These are phyloP conservation scores for Xylaria multiplex DNA, from an alignment of 2,329 filamentous ascomycete species.

Conservation along the genomic window DNA sequence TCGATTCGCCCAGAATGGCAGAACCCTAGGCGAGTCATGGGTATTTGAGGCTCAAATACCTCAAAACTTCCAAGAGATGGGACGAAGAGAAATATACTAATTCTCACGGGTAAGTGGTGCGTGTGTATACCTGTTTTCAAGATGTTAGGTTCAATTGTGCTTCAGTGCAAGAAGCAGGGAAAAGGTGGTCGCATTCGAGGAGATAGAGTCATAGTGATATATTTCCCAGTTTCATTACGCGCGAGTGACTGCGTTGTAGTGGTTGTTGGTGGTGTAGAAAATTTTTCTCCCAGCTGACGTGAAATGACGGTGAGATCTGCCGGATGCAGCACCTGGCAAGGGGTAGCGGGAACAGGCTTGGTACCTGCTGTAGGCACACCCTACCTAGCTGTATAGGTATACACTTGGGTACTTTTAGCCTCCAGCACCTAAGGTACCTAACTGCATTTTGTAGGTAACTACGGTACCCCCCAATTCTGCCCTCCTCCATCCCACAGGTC, in stretches of 20 bases:
- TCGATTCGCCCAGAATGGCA: background rate
- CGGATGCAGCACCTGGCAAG: background rate
- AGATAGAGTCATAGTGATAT: too few relatives aligned
- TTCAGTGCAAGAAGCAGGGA: background rate
- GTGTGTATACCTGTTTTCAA: too few relatives aligned
- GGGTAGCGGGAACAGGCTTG: background rate
- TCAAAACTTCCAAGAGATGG: too few relatives aligned
- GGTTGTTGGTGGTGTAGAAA: conserved; percentile 2
- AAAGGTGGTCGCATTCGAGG: background rate
- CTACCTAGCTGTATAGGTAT: background rate
- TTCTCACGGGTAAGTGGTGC: too few relatives aligned
- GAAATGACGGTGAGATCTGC: conserved; percentile 35
- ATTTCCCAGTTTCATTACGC: background rate
- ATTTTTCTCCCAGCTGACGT: conserved; percentile 29
- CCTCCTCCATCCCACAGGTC: too few relatives aligned
- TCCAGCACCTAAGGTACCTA: too few relatives aligned
- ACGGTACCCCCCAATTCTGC: too few relatives aligned
- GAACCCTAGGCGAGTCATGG: background rate
- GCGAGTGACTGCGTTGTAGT: conserved; percentile 5
- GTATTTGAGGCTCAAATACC: background rate
- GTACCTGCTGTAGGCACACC: too few relatives aligned
- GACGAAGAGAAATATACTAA: too few relatives aligned
- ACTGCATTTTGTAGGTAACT: too few relatives aligned
- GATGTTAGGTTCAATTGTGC: background rate
- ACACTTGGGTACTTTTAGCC: too few relatives aligned